phyloP scores from a whole-genome alignment of 176 grass and related monocot genomes.

The Luzula sylvatica region DNA sequence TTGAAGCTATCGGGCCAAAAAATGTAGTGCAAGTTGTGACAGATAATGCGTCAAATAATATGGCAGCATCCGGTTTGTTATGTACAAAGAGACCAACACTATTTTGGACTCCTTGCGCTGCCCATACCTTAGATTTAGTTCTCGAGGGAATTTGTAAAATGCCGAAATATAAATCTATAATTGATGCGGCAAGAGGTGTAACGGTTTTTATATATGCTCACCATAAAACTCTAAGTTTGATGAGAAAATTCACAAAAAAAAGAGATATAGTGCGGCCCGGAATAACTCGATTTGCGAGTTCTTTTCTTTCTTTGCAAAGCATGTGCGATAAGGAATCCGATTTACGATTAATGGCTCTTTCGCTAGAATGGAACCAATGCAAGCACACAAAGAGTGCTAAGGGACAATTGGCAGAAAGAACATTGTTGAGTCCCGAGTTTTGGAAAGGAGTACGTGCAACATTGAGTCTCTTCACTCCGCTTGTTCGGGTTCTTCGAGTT shows the following conservation, averaged over 20 bases:
- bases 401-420: not conserved
- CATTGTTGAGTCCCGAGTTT: not conserved
- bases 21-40: not conserved
- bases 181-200: not conserved
- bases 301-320: not conserved
- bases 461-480: not conserved
- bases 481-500: too few species aligned
- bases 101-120: not conserved
- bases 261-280: not conserved
- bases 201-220: not conserved
- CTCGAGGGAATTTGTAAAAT: not conserved
- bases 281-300: not conserved
- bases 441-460: not conserved
- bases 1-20: too few species aligned
- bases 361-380: not conserved
- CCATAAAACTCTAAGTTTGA: too few species aligned
- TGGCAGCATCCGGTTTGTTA: not conserved
- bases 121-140: not conserved
- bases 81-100: not conserved
- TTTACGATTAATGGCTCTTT: not conserved
- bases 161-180: not conserved
- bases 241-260: not conserved
- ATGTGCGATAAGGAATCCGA: not conserved
- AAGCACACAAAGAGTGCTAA: not conserved
- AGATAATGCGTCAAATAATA: not conserved